phyloP scores from a whole-genome alignment of 2,329 filamentous ascomycete genomes.

The Diaporthe sp. region DNA sequence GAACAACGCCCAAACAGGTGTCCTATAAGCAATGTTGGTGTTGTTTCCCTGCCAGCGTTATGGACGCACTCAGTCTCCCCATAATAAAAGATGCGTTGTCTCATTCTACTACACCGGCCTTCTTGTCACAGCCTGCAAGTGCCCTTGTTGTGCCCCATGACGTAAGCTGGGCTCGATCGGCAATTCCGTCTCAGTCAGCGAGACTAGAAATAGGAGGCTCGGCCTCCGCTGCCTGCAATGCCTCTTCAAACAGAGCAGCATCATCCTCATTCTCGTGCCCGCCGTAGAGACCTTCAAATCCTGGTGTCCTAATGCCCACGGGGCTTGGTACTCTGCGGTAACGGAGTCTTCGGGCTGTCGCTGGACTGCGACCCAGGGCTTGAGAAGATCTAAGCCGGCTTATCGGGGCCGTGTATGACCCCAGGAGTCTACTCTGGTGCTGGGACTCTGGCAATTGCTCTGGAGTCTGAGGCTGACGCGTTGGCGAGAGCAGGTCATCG shows the following conservation, averaged over 20 bases:
- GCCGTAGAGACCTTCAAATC: slow-evolving; percentile 62
- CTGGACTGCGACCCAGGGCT: slow-evolving; percentile 44
- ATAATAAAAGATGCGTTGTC: not conserved
- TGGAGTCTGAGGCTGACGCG: slow-evolving; percentile 65
- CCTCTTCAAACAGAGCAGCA: slow-evolving; percentile 52
- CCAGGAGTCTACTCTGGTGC: slow-evolving; percentile 59
- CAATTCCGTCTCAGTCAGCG: slow-evolving; percentile 6
- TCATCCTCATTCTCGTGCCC: slow-evolving; percentile 65
- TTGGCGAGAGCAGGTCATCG: slow-evolving; percentile 60
- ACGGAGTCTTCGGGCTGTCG: slow-evolving; percentile 42
- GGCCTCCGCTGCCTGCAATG: slow-evolving; percentile 38
- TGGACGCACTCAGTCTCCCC: not conserved
- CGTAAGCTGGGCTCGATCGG: slow-evolving; percentile 1
- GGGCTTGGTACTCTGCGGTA: slow-evolving; percentile 52
- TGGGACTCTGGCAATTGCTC: slow-evolving; percentile 63
- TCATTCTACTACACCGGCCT: slow-evolving; percentile 3
- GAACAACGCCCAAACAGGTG: not conserved
- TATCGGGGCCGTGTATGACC: slow-evolving; percentile 60
- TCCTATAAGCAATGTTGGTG: not conserved
- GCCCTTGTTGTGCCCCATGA: not conserved
- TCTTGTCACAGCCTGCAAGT: not conserved
- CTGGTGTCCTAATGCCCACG: slow-evolving; percentile 56
- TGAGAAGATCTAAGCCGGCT: slow-evolving; percentile 42
- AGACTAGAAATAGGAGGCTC: slow-evolving; percentile 1
- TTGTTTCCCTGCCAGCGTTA: not conserved